Base-by-base conservation (phyloP, 805 yeast species). In the Pichia phayaonensis region DNA sequence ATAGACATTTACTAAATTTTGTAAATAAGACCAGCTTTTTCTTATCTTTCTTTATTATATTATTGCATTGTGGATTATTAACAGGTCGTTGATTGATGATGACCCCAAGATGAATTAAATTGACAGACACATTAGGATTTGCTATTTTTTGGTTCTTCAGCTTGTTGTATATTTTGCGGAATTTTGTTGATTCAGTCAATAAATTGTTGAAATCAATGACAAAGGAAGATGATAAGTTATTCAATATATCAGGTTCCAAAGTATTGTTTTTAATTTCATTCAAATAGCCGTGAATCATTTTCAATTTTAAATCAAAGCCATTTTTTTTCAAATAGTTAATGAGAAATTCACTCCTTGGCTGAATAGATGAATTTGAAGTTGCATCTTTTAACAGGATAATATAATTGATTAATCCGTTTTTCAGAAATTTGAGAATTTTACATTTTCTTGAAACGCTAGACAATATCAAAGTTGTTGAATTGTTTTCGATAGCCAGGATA, bases 131-230 rank as follows among this genome's bases (percentile, higher is more conserved):
- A 34, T 12, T 29, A 29, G 38, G 38, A 34, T 34, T n/a, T 16
- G 7, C 4, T 15, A 34, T n/a, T 34, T 46, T 52, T 4, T 42
- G 39, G 38, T 47, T 57, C 47, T 54, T 62, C 45, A 56, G 53
- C 48, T 59, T 65, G 44, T 58, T 62, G 48, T 61, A 64, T 12
- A 55, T 46, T 47, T 63, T 65, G 13, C 69, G 54, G 45, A 57
- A 51, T 27, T 61, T 58, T 16, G 59, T 61, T 40, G 62, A 58
- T 41, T 62, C 66, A 10, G 51, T 45, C 12, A 65, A 45, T 16
- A 63, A 45, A 16, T 48, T 46, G 38, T 60, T 56, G 12, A 65
- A 57, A 10, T 51, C 51, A 7, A 46, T 48, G 4, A 58, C 27
- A 3, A 62, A 26, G 13, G 42, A 24, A 15, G 21, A 23, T 22